A percentile compares a stretch with the other conserved stretches of the same genome.
phyloP scores from a whole-genome alignment of 495 filamentous ascomycete genomes.

The Penicillium lividum region DNA sequence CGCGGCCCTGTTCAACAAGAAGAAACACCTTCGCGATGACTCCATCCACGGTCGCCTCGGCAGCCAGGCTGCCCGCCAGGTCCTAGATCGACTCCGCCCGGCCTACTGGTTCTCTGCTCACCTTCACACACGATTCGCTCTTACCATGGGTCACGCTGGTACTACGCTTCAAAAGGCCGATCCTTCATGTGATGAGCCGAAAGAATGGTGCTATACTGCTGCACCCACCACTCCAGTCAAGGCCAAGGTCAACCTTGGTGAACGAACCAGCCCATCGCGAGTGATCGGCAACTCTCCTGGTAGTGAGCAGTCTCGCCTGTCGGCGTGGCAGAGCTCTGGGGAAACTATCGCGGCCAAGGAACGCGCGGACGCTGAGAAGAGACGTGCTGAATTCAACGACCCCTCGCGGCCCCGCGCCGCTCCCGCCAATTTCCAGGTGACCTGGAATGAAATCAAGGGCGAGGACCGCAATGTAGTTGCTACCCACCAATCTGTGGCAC shows the following conservation, averaged over 20 bases:
- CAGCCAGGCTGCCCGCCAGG: slow-evolving; percentile 70
- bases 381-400: not conserved
- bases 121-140: slow-evolving; percentile 82
- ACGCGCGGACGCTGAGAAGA: not conserved
- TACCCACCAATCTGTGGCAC: not conserved
- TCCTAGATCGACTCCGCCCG: slow-evolving; percentile 79
- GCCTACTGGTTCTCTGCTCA: slow-evolving; percentile 94
- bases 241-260: not conserved
- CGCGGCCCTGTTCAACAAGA: slow-evolving; percentile 61
- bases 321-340: not conserved
- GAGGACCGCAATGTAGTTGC: not conserved
- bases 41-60: slow-evolving; percentile 72
- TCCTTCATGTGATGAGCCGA: not conserved
- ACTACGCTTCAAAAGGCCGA: slow-evolving; percentile 9
- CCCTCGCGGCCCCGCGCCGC: not conserved
- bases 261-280: not conserved
- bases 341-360: not conserved
- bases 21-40: slow-evolving; percentile 72
- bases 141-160: slow-evolving; percentile 64
- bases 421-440: not conserved
- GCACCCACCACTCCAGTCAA: not conserved
- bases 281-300: not conserved
- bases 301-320: not conserved
- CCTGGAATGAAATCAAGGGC: not conserved
- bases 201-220: slow-evolving; percentile 13